These are phyloP conservation scores for Wakefieldia striispora DNA, from an alignment of 768 basidiomycete genomes.

Conservation along the genomic window DNA sequence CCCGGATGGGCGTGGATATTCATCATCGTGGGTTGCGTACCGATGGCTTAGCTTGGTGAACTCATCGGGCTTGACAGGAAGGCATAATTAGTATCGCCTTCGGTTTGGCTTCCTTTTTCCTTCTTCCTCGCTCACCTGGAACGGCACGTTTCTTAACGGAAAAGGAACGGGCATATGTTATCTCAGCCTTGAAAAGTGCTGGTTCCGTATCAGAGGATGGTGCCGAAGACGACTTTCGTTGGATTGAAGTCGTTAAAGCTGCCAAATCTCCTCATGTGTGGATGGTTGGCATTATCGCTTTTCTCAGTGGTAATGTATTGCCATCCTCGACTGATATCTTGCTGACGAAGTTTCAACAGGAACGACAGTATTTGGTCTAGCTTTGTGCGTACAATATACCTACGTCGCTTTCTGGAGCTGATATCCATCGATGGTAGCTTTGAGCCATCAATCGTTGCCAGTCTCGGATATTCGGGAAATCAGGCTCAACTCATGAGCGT, in stretches of 20 bases:
- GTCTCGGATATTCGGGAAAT: constrained; percentile 54
- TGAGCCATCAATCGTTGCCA: constrained; percentile 58
- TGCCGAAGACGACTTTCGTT: constrained; percentile 47
- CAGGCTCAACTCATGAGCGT: constrained; percentile 63
- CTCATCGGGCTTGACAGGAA: constrained; percentile 36
- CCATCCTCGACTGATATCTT: not conserved
- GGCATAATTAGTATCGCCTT: constrained; percentile 63
- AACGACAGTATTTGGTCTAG: constrained; percentile 8
- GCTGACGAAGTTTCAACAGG: constrained; percentile 12
- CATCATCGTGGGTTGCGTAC: constrained; percentile 37
- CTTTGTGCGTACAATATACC: constrained; percentile 16
- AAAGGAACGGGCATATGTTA: constrained; percentile 49
- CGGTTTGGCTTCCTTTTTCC: constrained; percentile 47
- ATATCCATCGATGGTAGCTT: constrained; percentile 49
- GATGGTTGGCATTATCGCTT: constrained; percentile 47
- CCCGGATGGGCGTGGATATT: constrained; percentile 67
- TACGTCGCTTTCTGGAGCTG: constrained; percentile 35
- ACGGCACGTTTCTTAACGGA: constrained; percentile 49
- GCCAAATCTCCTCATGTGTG: constrained; percentile 54
- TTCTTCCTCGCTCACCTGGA: constrained; percentile 45
- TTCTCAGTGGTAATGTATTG: constrained; percentile 47
- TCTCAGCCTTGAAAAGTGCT: constrained; percentile 19
- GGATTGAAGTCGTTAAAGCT: constrained; percentile 50
- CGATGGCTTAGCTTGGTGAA: not conserved
- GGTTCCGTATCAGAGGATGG: constrained; percentile 40